Base-by-base conservation (phyloP, 139 green algal genomes). In the Tetradesmus obliquus region DNA sequence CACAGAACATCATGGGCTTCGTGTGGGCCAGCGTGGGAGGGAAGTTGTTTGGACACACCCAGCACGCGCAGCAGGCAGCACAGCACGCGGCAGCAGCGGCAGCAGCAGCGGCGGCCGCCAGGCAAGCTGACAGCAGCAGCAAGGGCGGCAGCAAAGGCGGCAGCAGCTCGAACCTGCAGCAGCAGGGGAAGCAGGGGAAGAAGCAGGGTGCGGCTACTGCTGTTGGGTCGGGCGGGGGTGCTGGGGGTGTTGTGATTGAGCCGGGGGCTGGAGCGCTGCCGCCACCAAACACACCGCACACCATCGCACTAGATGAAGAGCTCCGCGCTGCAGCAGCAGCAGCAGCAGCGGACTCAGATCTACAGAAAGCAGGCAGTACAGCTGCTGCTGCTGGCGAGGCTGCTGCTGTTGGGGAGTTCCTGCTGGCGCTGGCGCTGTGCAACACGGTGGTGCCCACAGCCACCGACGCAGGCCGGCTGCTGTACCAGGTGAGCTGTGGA, bases 371-470 rank as follows among this genome's bases (percentile, higher is more conserved):
- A 88, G 87, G 51, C 13, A 22, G 53, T 8, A 1, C 87, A 62
- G 87, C 19, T 62, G 72, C 22, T 9, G 82, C 82, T 55, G 82
- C 82, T 55, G 55, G 55, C 55, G n/a, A 22, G 45, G 66, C 12
- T 15, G 60, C 12, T 57, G 88, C 6, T 69, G 88, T 90, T 13
- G 69, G 71, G 6, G 90, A 93, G 32, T 97, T 98, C 86, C 93
- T 97, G 88, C 91, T 96, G 13, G 83, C 96, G 45, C 93, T 99
- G 83, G 97, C 97, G 1, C 91, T 99, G 19, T 99, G 97, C 91
- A 98, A 99, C 93, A 99, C 97, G 9, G 97, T 98, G 69, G 94
- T 98, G 81, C 97, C 97, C 0, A 95, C 96, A 51, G 91, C 90
- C 8, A 90, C 93, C 6, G 90, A 92, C 15, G 55, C 53, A 5